These are phyloP conservation scores for Leccinum subspadiceum DNA, from an alignment of 1,284 basidiomycete species.

Conservation along the genomic window DNA sequence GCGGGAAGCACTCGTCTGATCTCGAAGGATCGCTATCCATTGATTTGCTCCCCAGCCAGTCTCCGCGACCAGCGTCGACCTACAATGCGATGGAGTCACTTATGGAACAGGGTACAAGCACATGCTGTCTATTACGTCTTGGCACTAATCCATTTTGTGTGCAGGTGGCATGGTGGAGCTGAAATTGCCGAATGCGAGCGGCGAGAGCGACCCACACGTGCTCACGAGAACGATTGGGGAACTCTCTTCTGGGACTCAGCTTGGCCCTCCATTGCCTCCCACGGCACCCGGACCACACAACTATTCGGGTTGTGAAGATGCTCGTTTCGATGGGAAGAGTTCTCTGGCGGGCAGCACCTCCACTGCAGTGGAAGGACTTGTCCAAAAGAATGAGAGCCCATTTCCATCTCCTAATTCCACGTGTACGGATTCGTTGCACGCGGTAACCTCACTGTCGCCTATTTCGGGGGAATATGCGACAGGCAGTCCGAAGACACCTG, in stretches of 20 bases:
- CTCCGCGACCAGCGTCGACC: conserved; percentile 27
- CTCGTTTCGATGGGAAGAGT: conserved; percentile 1
- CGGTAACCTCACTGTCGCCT: conserved; percentile 1
- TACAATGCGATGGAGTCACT: conserved; percentile 58
- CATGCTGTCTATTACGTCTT: neutral
- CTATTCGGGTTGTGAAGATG: neutral
- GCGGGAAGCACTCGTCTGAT: conserved; percentile 19
- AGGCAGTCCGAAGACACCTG: conserved; percentile 11
- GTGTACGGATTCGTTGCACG: conserved; percentile 1
- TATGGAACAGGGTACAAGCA: conserved; percentile 63
- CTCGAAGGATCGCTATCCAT: conserved; percentile 30
- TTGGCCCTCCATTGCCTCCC: conserved; percentile 37
- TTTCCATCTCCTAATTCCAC: conserved; percentile 5
- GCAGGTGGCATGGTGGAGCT: conserved; percentile 63
- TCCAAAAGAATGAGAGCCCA: conserved; percentile 3
- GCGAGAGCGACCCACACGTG: conserved; percentile 40
- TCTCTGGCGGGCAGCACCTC: conserved; percentile 2
- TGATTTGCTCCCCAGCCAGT: conserved; percentile 20
- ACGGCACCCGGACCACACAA: conserved; percentile 7
- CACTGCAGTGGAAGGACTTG: conserved; percentile 9
- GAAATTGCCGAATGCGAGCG: conserved; percentile 40
- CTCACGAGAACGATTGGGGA: conserved; percentile 49
- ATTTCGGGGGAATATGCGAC: conserved; percentile 10
- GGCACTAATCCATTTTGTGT: neutral
- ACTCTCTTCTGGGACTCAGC: conserved; percentile 45